phyloP scores from a whole-genome alignment of 495 filamentous ascomycete species.

The Penicillium flavigenum region DNA sequence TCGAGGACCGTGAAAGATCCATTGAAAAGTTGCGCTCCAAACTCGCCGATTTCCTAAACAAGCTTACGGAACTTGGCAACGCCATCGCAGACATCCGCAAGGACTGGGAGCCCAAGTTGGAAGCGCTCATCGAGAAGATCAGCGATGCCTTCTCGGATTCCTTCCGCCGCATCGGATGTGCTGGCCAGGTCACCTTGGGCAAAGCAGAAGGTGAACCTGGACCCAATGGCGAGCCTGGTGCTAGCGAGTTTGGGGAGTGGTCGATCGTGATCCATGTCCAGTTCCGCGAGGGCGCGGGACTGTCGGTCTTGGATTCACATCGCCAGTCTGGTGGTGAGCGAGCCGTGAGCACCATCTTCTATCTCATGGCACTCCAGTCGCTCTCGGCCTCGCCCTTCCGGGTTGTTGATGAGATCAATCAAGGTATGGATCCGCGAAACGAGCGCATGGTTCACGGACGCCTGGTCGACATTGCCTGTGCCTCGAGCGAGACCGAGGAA shows the following conservation, averaged over 20 bases:
- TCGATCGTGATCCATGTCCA: conserved; percentile 90
- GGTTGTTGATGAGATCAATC: conserved; percentile 98
- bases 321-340: conserved; percentile 96
- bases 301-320: conserved; percentile 83
- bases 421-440: conserved; percentile 98
- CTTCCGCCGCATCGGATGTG: conserved; percentile 90
- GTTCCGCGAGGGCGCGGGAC: conserved; percentile 81
- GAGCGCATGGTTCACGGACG: conserved; percentile 96
- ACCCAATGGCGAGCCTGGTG: conserved; percentile 50
- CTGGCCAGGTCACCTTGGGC: conserved; percentile 79
- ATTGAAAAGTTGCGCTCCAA: conserved; percentile 46
- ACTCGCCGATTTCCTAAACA: conserved; percentile 42
- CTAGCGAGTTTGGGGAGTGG: conserved; percentile 88
- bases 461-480: conserved; percentile 91
- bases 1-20: conserved; percentile 25
- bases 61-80: conserved; percentile 50
- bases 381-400: conserved; percentile 96
- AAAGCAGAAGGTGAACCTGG: conserved; percentile 41
- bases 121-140: conserved; percentile 74
- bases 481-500: conserved; percentile 20
- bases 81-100: conserved; percentile 58
- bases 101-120: conserved; percentile 82
- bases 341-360: conserved; percentile 97
- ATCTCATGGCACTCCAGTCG: conserved; percentile 96
- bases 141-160: conserved; percentile 86